Base-by-base conservation (phyloP, 345 rosid genomes). In the Eucalyptus pauciflora region DNA sequence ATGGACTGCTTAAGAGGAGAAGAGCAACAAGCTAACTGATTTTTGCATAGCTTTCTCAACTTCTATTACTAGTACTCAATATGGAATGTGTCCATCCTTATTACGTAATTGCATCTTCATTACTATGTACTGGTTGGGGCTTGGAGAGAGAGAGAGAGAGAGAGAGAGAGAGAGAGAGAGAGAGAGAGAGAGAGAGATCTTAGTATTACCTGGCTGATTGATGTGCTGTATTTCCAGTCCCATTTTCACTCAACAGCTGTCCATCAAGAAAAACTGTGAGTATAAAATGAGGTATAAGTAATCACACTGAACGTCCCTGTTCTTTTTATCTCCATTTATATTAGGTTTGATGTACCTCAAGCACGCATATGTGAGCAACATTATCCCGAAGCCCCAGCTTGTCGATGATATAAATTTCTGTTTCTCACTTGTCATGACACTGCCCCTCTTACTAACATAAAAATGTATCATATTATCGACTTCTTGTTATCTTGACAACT, bases 361-460 rank as follows among this genome's bases (percentile, higher is more conserved):
- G 90, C 89, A 98, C 98, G 86, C 98, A 98, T 93, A 97, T 96
- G 93, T 98, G 99, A 90, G 98, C 99, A 94, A 98, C 99, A 94
- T 98, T 97, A 92, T 98, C 98, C 76, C 99, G 95, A 69, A 98
- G 97, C 89, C 97, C 97, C 92, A 94, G 94, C 93, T 94, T 95
- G 91, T 92, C n/a, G 22, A 3, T 16, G 8, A 51, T 51, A 51
- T 51, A 50, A 16, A 50, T 50, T 50, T 50, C 0, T 5, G 4
- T 22, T 56, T 56, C 27, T 1, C 3, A 0, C 25, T 56, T 56
- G 24, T 56, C 62, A 56, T 0, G 6, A 24, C 27, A 24, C 0
- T 17, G 4, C 1, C 54, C 49, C 22, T 51, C 22, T 51, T 51
- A 51, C 22, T 51, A 51, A 51, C 8, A 51, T 1, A 51, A 51